Evolutionary conservation across 495 filamentous ascomycete genomes (phyloP).

Genomic region (Haplographium delicatum): DNA sequence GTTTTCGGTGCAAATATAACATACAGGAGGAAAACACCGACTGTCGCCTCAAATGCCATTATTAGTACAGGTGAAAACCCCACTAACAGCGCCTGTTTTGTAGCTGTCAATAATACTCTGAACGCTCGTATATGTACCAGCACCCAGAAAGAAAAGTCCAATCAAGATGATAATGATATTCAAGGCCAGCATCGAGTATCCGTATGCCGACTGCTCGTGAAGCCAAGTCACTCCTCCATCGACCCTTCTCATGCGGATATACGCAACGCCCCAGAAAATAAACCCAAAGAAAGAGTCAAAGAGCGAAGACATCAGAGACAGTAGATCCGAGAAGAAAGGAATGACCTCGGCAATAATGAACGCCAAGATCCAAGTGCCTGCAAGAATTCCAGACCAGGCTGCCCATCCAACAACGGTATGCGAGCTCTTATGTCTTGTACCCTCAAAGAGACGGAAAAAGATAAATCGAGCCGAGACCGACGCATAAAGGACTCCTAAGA

Average conservation of each 20-base stretch:
- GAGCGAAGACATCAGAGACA: constrained; percentile 81
- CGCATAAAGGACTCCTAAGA: constrained; percentile 81
- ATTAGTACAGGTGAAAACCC: constrained; percentile 58
- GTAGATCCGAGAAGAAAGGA: constrained; percentile 80
- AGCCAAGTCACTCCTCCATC: constrained; percentile 61
- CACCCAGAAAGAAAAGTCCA: constrained; percentile 69
- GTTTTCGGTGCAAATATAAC: too few relatives aligned
- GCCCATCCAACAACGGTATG: constrained; percentile 82
- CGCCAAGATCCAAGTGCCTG: constrained; percentile 65
- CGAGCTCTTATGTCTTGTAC: constrained; percentile 66
- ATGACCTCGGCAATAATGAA: constrained; percentile 73
- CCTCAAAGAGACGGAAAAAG: constrained; percentile 78
- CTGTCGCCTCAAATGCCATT: constrained; percentile 41
- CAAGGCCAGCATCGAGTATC: constrained; percentile 54
- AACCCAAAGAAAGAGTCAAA: constrained; percentile 94
- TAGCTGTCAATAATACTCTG: constrained; percentile 63
- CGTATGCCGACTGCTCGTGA: constrained; percentile 52
- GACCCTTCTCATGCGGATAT: constrained; percentile 70
- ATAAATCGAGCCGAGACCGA: constrained; percentile 83
- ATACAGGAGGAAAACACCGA: neutral
- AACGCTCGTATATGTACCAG: constrained; percentile 74
- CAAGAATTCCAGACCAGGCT: constrained; percentile 69
- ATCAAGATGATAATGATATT: constrained; percentile 67
- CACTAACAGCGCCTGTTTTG: constrained; percentile 44
- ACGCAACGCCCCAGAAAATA: constrained; percentile 90